Evolutionary conservation across 2,329 filamentous ascomycete species (phyloP).

Genomic region (Fusarium clavum): DNA sequence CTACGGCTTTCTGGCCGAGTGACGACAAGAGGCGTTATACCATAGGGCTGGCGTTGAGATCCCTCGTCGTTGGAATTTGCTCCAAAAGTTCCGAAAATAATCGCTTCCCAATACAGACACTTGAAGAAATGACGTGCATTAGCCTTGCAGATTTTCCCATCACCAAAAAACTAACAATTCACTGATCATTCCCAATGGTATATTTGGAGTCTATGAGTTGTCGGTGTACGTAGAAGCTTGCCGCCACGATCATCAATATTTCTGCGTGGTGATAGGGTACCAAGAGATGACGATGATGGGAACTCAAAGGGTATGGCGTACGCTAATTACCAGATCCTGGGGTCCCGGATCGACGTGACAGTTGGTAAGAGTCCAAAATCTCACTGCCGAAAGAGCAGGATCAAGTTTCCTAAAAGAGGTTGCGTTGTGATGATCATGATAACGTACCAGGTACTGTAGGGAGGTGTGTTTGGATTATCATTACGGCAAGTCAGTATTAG

Average conservation of each 20-base stretch:
- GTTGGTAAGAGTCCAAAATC: background rate
- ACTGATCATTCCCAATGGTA: background rate
- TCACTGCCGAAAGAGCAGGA: conserved; percentile 3
- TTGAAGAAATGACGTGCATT: background rate
- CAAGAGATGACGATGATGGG: background rate
- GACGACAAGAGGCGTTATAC: background rate
- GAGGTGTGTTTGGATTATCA: background rate
- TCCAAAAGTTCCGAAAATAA: background rate
- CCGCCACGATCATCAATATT: conserved; percentile 8
- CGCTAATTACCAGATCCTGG: conserved; percentile 17
- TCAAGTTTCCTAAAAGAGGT: background rate
- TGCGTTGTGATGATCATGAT: background rate
- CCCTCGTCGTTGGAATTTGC: background rate
- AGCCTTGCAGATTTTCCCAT: background rate
- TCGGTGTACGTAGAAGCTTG: background rate
- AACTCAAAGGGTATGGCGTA: background rate
- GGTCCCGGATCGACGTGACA: conserved; percentile 9
- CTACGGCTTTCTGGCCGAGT: background rate
- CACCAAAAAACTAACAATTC: background rate
- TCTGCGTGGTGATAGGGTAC: background rate
- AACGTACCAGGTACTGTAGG: background rate
- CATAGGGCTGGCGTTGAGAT: background rate
- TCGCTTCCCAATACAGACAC: background rate
- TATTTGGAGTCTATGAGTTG: background rate
- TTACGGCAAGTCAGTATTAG: background rate